A percentile compares a stretch with the other conserved stretches of the same genome.
These are phyloP conservation scores for Cladosporium sp. DNA, from an alignment of 2,329 filamentous ascomycete species.

Conservation along the genomic window DNA sequence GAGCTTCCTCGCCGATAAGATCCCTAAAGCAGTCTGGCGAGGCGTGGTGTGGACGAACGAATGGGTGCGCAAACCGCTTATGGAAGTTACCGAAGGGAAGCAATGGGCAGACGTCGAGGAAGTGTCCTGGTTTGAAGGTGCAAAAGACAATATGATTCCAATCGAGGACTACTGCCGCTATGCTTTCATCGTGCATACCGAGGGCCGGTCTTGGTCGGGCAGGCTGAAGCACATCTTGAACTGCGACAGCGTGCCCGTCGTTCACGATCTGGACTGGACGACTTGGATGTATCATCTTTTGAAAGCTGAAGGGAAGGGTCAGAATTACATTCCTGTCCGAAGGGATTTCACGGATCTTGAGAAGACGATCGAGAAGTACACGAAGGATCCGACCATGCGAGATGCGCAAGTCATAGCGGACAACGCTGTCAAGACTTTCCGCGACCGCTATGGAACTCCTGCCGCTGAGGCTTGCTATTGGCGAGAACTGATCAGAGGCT, in stretches of 20 bases:
- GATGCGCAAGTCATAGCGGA: constrained; percentile 24
- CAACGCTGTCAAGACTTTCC: constrained; percentile 24
- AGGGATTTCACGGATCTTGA: constrained; percentile 27
- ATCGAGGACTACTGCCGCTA: constrained; percentile 27
- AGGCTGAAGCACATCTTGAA: constrained; percentile 28
- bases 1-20: constrained; percentile 21
- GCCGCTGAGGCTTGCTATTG: constrained; percentile 32
- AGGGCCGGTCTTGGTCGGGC: constrained; percentile 27
- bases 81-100: constrained; percentile 28
- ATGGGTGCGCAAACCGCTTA: constrained; percentile 27
- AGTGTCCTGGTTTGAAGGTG: constrained; percentile 19
- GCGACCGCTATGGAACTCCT: constrained; percentile 25
- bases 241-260: constrained; percentile 26
- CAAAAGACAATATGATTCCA: constrained; percentile 18
- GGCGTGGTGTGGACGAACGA: constrained; percentile 26
- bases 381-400: constrained; percentile 15
- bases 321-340: constrained; percentile 27
- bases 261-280: constrained; percentile 26
- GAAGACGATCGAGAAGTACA: constrained; percentile 22
- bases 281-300: constrained; percentile 26
- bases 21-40: constrained; percentile 29
- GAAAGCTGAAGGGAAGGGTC: constrained; percentile 18
- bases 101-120: constrained; percentile 35
- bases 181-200: constrained; percentile 26
- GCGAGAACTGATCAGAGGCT: constrained; percentile 26